These are phyloP conservation scores for Boeremia lycopersici DNA, from an alignment of 2,329 filamentous ascomycete genomes.

Conservation along the genomic window DNA sequence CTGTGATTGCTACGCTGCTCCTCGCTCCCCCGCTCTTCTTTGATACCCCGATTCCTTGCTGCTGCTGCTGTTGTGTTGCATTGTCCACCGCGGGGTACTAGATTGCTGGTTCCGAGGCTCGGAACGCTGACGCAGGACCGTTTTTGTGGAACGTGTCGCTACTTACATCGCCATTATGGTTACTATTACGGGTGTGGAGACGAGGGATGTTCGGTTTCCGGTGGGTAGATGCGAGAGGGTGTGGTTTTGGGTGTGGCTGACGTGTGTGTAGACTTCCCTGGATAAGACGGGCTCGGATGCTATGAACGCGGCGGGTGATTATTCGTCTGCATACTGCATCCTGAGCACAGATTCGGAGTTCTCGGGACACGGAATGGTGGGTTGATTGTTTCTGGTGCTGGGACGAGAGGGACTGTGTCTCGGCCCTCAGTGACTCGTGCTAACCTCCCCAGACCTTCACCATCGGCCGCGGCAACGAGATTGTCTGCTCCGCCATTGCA, in stretches of 20 bases:
- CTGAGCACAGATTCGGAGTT: slow-evolving; percentile 76
- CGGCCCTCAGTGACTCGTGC: not conserved
- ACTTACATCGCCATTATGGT: slow-evolving; percentile 44
- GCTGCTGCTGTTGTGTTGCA: not conserved
- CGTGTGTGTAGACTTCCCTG: slow-evolving; percentile 70
- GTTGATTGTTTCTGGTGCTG: slow-evolving; percentile 9
- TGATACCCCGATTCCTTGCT: not conserved
- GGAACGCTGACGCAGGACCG: not conserved
- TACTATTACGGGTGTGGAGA: slow-evolving; percentile 54
- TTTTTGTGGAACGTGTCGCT: not conserved
- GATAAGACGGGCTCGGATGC: slow-evolving; percentile 97
- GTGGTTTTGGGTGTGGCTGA: not conserved
- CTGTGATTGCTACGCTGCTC: not conserved
- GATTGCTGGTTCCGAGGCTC: slow-evolving; percentile 7
- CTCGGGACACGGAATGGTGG: slow-evolving; percentile 79
- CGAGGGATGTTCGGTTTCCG: slow-evolving; percentile 57
- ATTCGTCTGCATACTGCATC: slow-evolving; percentile 94
- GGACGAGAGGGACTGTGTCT: not conserved
- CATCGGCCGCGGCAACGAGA: slow-evolving; percentile 88
- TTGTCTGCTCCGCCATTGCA: slow-evolving; percentile 84
- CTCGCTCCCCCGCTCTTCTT: not conserved
- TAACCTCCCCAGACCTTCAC: slow-evolving; percentile 67
- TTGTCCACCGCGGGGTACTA: not conserved
- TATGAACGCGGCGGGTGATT: slow-evolving; percentile 94
- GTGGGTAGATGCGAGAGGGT: slow-evolving; percentile 32